Base-by-base conservation (phyloP, 306 rosid species). In the Mucuna pruriens region DNA sequence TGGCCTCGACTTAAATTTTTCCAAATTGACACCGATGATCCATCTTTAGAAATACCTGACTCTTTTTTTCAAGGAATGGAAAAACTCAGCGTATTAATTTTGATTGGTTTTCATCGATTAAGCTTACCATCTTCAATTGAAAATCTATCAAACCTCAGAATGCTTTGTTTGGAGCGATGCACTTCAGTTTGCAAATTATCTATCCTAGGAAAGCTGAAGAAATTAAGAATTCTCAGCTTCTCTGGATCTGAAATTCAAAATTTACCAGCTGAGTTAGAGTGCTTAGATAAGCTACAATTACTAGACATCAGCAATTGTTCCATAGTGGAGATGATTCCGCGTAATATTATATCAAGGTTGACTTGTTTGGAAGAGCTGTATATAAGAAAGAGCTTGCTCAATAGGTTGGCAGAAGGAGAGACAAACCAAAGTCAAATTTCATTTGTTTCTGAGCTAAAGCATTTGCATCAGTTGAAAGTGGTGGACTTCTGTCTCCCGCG, bases 141-240 rank as follows among this genome's bases (percentile, higher is more conserved):
- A 64, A 6, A 7, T n/a, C 22, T 66, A 20, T 19, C 25, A 39
- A 39, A 66, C 17, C 52, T 64, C 26, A 64, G 46, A 64, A 16
- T 64, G 48, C 45, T 64, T 34, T 64, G 71, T 17, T 64, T 64
- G 72, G 72, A 66, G 51, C 15, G 33, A 39, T 66, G 72, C n/a
- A 5, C 1, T 66, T 12, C 39, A 66, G 33, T 1, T 4, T 2
- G 4, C 25, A 22, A 66, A n/a, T 66, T 66, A 23, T 66, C 51
- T 9, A 39, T 66, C 33, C 39, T 66, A n/a, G 9, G 10, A 4
- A 4, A 66, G 26, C 33, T 66, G 10, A 39, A 66, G 11, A 66
- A 66, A 40, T 39, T 62, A 31, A 62, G 68, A 62, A 62, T 62
- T 62, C 68, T 62, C 12, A 62, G 68, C 44, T 17, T 62, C 39